Percentiles rank a stretch among this genome's conserved stretches.
phyloP scores from a whole-genome alignment of 352 stramenopile species.

The Pythium graminicola region DNA sequence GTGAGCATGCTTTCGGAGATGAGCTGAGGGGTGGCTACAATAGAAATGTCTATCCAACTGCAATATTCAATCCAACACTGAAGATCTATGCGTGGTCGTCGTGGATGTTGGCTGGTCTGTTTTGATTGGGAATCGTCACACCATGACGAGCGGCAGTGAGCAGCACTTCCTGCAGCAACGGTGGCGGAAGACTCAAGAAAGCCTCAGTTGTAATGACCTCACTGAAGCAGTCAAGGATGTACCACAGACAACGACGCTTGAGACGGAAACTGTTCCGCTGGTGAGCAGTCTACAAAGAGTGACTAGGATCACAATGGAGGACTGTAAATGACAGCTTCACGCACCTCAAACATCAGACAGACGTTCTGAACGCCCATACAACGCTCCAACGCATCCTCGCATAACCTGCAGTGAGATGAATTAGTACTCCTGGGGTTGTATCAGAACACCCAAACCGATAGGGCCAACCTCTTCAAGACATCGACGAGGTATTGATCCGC shows the following conservation, averaged over 20 bases:
- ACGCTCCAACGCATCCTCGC: slow-evolving; percentile 61
- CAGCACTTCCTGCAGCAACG: slow-evolving; percentile 69
- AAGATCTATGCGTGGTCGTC: background rate
- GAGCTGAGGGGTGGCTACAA: slow-evolving; percentile 37
- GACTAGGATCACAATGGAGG: background rate
- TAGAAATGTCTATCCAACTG: too few species aligned
- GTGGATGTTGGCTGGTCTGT: background rate
- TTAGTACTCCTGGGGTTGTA: too few species aligned
- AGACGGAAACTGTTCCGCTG: slow-evolving; percentile 60
- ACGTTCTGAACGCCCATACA: slow-evolving; percentile 75
- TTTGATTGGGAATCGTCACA: slow-evolving; percentile 62
- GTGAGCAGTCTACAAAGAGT: slow-evolving; percentile 45
- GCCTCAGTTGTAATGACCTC: slow-evolving; percentile 63
- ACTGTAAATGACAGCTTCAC: background rate
- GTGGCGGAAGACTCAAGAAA: slow-evolving; percentile 54
- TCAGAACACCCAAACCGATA: too few species aligned
- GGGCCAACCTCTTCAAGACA: slow-evolving; percentile 41
- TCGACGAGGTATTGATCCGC: slow-evolving; percentile 84
- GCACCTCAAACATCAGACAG: slow-evolving; percentile 58
- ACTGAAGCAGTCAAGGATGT: slow-evolving; percentile 76
- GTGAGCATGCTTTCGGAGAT: slow-evolving; percentile 88
- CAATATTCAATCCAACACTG: too few species aligned
- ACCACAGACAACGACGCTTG: slow-evolving; percentile 75
- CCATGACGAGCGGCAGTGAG: slow-evolving; percentile 54
- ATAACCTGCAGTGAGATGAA: slow-evolving; percentile 33